These are phyloP conservation scores for Vanrija humicola DNA, from an alignment of 1,284 basidiomycete species.

Conservation along the genomic window DNA sequence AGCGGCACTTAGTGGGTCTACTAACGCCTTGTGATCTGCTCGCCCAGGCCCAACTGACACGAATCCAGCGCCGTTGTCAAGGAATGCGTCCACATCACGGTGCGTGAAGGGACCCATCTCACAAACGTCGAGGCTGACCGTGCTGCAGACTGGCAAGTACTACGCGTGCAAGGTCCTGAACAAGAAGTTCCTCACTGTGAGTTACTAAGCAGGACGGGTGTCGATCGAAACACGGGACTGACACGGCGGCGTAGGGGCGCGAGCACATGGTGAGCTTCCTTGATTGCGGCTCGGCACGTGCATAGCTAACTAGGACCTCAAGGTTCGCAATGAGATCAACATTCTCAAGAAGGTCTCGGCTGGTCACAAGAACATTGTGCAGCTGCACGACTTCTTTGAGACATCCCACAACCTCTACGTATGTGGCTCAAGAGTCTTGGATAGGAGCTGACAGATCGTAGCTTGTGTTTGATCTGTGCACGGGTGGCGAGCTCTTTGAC, in stretches of 20 bases:
- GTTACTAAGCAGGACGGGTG: constrained; percentile 10
- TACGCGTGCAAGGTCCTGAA: constrained; percentile 59
- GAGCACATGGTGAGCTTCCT: constrained; percentile 70
- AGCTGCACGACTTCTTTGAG: constrained; percentile 96
- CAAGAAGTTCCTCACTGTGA: constrained; percentile 87
- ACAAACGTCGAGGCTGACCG: neutral
- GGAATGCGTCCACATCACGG: constrained; percentile 94
- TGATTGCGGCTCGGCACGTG: neutral
- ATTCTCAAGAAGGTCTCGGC: constrained; percentile 93
- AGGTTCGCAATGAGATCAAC: constrained; percentile 96
- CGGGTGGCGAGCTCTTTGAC: constrained; percentile 96
- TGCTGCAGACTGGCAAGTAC: constrained; percentile 52
- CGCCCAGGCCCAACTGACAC: constrained; percentile 5
- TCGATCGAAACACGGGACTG: neutral
- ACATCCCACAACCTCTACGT: constrained; percentile 87
- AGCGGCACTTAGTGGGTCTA: constrained; percentile 47
- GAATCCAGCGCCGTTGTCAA: constrained; percentile 55
- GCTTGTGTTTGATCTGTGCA: constrained; percentile 94
- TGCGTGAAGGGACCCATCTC: constrained; percentile 51
- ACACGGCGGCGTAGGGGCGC: constrained; percentile 56
- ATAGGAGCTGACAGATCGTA: constrained; percentile 9
- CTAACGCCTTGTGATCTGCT: neutral
- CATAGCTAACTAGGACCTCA: neutral
- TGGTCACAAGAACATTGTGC: constrained; percentile 82
- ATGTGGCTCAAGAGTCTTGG: constrained; percentile 2